These are phyloP conservation scores for Corymbia maculata DNA, from an alignment of 345 rosid species.

Conservation along the genomic window DNA sequence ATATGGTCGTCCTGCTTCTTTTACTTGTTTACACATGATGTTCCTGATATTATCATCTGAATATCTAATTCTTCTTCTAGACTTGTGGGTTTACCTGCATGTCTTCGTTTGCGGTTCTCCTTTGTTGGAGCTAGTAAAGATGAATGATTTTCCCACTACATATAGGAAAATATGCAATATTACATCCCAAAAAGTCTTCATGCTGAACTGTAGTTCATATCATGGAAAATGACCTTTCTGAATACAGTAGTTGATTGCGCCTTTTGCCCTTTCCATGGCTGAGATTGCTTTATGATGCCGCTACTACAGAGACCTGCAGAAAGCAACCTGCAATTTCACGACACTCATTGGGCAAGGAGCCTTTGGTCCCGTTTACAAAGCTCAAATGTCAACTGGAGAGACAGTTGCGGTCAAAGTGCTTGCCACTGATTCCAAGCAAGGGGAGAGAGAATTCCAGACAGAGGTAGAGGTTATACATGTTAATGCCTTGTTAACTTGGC, in stretches of 20 bases:
- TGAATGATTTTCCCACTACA: background rate
- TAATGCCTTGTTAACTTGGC: background rate
- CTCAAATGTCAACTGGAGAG: slow-evolving; percentile 90
- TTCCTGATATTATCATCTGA: background rate
- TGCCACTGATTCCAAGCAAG: slow-evolving; percentile 95
- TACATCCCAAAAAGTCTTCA: background rate
- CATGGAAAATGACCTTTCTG: background rate
- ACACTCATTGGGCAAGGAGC: slow-evolving; percentile 93
- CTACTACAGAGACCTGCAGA: slow-evolving; percentile 83
- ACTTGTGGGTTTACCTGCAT: background rate
- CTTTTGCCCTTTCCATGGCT: background rate
- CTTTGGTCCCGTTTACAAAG: slow-evolving; percentile 98
- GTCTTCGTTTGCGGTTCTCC: background rate
- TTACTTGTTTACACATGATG: background rate
- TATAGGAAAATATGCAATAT: background rate
- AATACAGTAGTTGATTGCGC: background rate
- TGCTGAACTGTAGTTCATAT: background rate
- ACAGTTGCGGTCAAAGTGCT: slow-evolving; percentile 92
- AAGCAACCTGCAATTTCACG: slow-evolving; percentile 86
- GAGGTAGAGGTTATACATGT: slow-evolving; percentile 47
- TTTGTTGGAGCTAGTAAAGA: background rate
- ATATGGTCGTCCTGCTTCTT: background rate
- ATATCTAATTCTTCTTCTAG: background rate
- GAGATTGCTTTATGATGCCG: background rate
- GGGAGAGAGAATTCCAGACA: slow-evolving; percentile 93